These are phyloP conservation scores for Evansstolkia leycettana DNA, from an alignment of 495 filamentous ascomycete genomes.

Conservation along the genomic window DNA sequence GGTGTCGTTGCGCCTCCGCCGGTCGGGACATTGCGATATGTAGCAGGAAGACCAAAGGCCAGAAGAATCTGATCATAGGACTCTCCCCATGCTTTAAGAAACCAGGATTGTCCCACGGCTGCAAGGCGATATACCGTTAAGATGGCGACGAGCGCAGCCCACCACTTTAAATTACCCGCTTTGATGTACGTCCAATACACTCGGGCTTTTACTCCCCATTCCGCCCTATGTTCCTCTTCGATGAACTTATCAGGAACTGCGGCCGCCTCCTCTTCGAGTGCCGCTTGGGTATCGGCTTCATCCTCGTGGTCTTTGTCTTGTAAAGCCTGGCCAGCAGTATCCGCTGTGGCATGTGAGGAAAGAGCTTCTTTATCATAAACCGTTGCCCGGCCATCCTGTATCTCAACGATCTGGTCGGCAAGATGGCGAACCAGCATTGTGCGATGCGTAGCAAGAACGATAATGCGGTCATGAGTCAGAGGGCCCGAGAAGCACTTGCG, in stretches of 20 bases:
- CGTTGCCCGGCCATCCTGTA: slow-evolving; percentile 41
- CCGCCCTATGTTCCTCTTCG: slow-evolving; percentile 64
- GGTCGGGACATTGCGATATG: neutral
- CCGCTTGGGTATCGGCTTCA: slow-evolving; percentile 23
- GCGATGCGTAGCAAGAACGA: slow-evolving; percentile 71
- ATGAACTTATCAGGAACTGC: slow-evolving; percentile 64
- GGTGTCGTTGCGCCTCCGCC: neutral
- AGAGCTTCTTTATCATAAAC: slow-evolving; percentile 31
- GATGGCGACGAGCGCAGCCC: slow-evolving; percentile 45
- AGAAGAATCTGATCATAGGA: slow-evolving; percentile 39
- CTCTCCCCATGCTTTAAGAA: slow-evolving; percentile 77
- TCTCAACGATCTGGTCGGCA: slow-evolving; percentile 56
- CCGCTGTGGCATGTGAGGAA: slow-evolving; percentile 6
- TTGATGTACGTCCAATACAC: slow-evolving; percentile 79
- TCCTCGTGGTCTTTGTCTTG: slow-evolving; percentile 16
- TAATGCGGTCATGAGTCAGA: slow-evolving; percentile 46
- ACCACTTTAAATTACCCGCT: slow-evolving; percentile 62
- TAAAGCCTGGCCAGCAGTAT: slow-evolving; percentile 8
- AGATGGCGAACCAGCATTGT: slow-evolving; percentile 51
- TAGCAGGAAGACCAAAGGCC: slow-evolving; percentile 3
- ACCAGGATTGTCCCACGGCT: slow-evolving; percentile 57
- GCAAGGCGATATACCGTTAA: slow-evolving; percentile 47
- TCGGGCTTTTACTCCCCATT: slow-evolving; percentile 58
- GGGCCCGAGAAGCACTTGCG: slow-evolving; percentile 53
- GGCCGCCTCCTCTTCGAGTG: slow-evolving; percentile 30